Base-by-base conservation (phyloP, 2,329 filamentous ascomycete genomes). In the Pseudogymnoascus sp. region DNA sequence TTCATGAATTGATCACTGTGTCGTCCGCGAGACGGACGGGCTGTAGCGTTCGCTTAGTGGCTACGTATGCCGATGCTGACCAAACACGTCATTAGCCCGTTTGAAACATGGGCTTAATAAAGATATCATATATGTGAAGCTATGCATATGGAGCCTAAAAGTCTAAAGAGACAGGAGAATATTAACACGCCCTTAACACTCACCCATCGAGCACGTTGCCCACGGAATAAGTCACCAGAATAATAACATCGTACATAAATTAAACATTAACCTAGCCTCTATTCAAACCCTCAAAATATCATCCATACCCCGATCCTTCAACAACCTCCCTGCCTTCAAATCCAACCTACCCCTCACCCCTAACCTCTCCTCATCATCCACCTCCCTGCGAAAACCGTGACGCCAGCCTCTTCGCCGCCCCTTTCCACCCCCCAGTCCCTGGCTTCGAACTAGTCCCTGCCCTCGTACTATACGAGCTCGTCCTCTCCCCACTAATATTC, bases 1-100 rank as follows among this genome's bases (percentile, higher is more conserved):
- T 33, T 55, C 29, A 13, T 55, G 48, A 35, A 55, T 55, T 55
- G 48, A 55, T 55, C 29, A 55, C 48, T 9, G 48, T 55, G 48
- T 33, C 9, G 48, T 35, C 10, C 48, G 35, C 48, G 15, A 13
- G 29, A 35, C 29, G 12, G n/a, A 29, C 27, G 8, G 21, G 10
- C 44, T 55, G n/a, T 31, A 33, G 8, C n/a, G 29, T 33, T 55
- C 48, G 48, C 48, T 55, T 55, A 55, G 48, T 33, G 2, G 15
- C 29, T 55, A 55, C 48, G 48, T 55, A 55, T 35, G 48, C 48
- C 48, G n/a, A 35, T 29, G 48, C 48, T 21, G 29, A 55, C 48
- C 48, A 55, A 55, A 55, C 48, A 55, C 48, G 48, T 55, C 48
- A 55, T 33, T 55, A 35, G 33, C 15, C 10, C 6, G 10, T 33